Base-by-base conservation (phyloP, 768 basidiomycete genomes). In the Lentinula raphanica region DNA sequence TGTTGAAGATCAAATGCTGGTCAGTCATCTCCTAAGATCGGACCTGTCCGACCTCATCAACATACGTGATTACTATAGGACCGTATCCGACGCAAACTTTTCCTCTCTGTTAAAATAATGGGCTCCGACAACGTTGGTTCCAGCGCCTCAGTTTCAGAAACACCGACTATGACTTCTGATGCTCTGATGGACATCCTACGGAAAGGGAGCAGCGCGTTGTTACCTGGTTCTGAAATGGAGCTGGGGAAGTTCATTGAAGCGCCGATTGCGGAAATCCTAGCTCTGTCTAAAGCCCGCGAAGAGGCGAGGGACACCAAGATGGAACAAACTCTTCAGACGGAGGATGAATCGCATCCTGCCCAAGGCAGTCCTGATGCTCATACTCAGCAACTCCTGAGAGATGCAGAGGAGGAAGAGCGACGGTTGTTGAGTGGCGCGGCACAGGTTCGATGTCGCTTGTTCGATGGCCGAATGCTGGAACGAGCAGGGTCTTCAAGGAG, bases 1-100 rank as follows among this genome's bases (percentile, higher is more conserved):
- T 45, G 88, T 90, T 40, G 88, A 90, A 65, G 88, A 90, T 65
- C 86, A 89, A 61, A 88, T 88, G 77, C 75, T 89, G 5, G 64
- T 63, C 8, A 17, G 60, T 49, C 15, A 40, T n/a, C 21, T 9
- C 3, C 29, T 7, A 17, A 6, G 1, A 12, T 32, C 13, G 29
- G 11, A 32, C n/a, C n/a, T n/a, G 32, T 31, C 19, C 31, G 23
- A 39, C 40, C 38, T n/a, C 5, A 28, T 54, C 5, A 1, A 45
- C n/a, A n/a, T n/a, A 58, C 13, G 5, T 38, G 39, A 13, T 2
- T 2, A 13, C 29, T 23, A 3, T 19, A 63, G 39, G 84, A 86
- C 60, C 78, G 86, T 31, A 80, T 88, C 54, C 84, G 86, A 45
- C 81, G 83, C 54, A 90, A 90, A 68, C 74, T 90, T 5, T 86